phyloP scores from a whole-genome alignment of 2,329 filamentous ascomycete genomes.

The Bipolaris gigantea region DNA sequence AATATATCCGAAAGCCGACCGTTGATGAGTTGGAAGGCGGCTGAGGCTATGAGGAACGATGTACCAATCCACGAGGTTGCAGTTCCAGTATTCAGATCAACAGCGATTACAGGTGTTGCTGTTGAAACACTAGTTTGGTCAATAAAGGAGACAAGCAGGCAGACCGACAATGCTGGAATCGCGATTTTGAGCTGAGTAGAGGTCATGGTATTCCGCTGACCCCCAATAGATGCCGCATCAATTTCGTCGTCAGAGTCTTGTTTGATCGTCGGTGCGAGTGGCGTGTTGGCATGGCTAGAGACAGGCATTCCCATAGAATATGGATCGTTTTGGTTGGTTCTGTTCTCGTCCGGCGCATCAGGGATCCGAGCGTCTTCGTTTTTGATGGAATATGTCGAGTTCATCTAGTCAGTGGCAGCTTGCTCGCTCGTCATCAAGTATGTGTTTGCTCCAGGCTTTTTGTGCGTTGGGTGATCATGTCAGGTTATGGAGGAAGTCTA shows the following conservation, averaged over 20 bases:
- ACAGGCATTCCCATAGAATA: neutral
- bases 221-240: slow-evolving; percentile 20
- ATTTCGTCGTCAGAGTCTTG: slow-evolving; percentile 7
- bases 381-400: neutral
- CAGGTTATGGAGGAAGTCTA: neutral
- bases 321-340: neutral
- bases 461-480: neutral
- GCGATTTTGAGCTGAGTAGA: slow-evolving; percentile 54
- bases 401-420: neutral
- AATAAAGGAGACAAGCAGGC: slow-evolving; percentile 58
- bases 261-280: neutral
- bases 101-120: slow-evolving; percentile 41
- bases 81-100: slow-evolving; percentile 43
- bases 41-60: slow-evolving; percentile 59
- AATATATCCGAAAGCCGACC: slow-evolving; percentile 65
- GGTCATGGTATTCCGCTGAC: slow-evolving; percentile 60
- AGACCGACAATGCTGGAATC: slow-evolving; percentile 57
- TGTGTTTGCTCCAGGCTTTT: neutral
- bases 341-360: neutral
- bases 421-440: neutral
- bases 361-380: neutral
- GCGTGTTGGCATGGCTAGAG: neutral
- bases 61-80: slow-evolving; percentile 61
- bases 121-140: slow-evolving; percentile 60
- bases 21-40: slow-evolving; percentile 66